Conservation (phyloP, 2,329 filamentous ascomycete genomes). For the Onygenales sp. region DNA sequence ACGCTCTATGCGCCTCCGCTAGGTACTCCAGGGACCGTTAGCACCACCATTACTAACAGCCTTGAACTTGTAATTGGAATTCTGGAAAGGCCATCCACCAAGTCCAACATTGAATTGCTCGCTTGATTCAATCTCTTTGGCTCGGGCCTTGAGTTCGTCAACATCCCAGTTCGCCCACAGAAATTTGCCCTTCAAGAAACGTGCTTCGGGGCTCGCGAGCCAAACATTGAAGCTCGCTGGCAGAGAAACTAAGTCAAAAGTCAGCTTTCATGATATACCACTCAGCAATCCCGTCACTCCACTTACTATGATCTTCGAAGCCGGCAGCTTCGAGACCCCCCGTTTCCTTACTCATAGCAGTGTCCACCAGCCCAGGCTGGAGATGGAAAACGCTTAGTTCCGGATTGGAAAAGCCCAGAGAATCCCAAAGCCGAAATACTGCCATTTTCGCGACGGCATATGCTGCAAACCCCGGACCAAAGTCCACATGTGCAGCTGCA, state of each 20-base stretch:
- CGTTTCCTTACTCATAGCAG: conserved; percentile 19
- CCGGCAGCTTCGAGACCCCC: conserved; percentile 14
- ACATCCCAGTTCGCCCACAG: conserved; percentile 35
- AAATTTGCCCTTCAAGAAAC: conserved; percentile 29
- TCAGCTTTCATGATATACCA: conserved; percentile 9
- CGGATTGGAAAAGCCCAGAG: conserved; percentile 17
- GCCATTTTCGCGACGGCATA: conserved; percentile 7
- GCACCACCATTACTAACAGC: too few species aligned
- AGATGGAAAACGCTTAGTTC: conserved; percentile 22
- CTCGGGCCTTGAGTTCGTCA: conserved; percentile 26
- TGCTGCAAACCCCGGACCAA: not conserved
- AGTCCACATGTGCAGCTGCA: conserved; percentile 13
- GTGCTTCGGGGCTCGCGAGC: conserved; percentile 28
- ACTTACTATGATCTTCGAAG: conserved; percentile 22
- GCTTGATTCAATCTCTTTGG: conserved; percentile 22
- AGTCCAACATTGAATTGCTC: not conserved
- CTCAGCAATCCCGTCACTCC: not conserved
- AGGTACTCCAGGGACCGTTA: too few species aligned
- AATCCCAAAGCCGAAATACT: conserved; percentile 22
- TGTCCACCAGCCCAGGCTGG: conserved; percentile 25
- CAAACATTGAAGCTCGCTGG: conserved; percentile 26
- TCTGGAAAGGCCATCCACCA: not conserved
- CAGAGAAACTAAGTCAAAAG: conserved; percentile 14
- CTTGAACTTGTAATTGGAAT: not conserved
- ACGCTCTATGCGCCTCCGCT: too few species aligned